Base-by-base conservation (phyloP, 179 eudicot species). In the Corrigiola litoralis region DNA sequence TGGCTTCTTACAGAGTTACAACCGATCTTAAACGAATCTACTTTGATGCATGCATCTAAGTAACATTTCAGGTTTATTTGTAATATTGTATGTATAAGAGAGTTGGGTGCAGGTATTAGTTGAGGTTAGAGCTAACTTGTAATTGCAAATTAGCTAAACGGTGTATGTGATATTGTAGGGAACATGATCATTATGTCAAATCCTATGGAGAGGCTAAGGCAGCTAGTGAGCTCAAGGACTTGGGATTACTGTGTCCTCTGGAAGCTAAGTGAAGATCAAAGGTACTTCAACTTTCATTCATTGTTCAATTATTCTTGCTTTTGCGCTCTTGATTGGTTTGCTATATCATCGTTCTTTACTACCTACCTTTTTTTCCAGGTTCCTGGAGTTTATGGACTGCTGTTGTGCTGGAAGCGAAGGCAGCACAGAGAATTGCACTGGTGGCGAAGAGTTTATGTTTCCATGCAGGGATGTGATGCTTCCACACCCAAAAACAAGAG, bases 191-290 rank as follows among this genome's bases (percentile, higher is more conserved):
- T 73, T 3, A 63, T 81, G 73, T 80, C 75, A 45, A 68, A 62
- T 40, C 65, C 86, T 16, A 69, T 82, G 77, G 94, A 82, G 68
- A 82, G 87, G 68, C 75, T 90, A 32, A 72, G 92, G 63, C 82
- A 87, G 27, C 28, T 90, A 17, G 80, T 90, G 54, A 84, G 83
- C 32, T 37, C 79, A 46, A 80, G 86, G 48, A 69, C 84, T 62
- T 92, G 97, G 97, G 95, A 90, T 70, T 92, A 92, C 11, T 83
- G 85, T 48, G 80, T 92, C 38, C 55, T 92, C 12, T 92, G 98
- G 98, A 90, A 79, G 46, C 58, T 90, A 60, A 85, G 79, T 80
- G 87, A 85, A 69, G 98, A 87, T 79, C 90, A 86, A 68, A 87
- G 98, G 98, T 87, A n/a, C 20, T n/a, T n/a, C n/a, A n/a, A n/a